Evolutionary conservation across 2,329 filamentous ascomycete species (phyloP), one percentile per base, ranked within the genome.

Genomic region (Akanthomyces uredinophilus): DNA sequence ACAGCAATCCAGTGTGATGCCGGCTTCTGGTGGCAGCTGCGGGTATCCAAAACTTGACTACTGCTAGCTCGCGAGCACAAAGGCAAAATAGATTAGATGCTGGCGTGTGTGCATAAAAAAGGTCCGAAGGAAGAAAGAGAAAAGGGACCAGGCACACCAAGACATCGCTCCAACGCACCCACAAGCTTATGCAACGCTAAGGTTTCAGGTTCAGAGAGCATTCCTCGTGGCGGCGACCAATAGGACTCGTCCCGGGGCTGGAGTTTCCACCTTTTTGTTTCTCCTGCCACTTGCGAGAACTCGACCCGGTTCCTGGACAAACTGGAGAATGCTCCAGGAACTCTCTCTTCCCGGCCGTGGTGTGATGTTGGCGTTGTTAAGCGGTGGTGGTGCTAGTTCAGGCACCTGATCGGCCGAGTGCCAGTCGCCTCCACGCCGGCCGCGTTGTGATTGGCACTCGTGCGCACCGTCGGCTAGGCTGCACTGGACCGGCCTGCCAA

Each of bases 161-260:
- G 39, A 29, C 53, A 44, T 43, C 35, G 46, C 46, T 37, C 51
- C 46, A 35, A 37, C 11, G 24, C 41, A 52, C 53, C 32, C 46
- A 29, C 46, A 46, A 57, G 18, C 24, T 63, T 59, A 63, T 59
- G 61, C 61, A 46, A 47, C 61, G 55, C 61, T 63, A 63, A 43
- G 41, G 60, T 63, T 63, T 63, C 61, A 63, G 61, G 61, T 58
- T 63, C 49, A 51, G 29, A 52, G 35, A 37, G 35, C n/a, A 49
- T 52, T 51, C 53, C 61, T 43, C 60, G 39, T 49, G 49, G 54
- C 37, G 14, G 27, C 47, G 27, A 18, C 61, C 61, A 63, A 63
- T 63, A 39, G 61, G 61, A 59, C 54, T 35, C 14, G 16, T 49
- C 54, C 61, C 61, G 61, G 47, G 24, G 27, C 7, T 29, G 37